phyloP scores from a whole-genome alignment of 306 rosid species.

The Sophora flavescens region DNA sequence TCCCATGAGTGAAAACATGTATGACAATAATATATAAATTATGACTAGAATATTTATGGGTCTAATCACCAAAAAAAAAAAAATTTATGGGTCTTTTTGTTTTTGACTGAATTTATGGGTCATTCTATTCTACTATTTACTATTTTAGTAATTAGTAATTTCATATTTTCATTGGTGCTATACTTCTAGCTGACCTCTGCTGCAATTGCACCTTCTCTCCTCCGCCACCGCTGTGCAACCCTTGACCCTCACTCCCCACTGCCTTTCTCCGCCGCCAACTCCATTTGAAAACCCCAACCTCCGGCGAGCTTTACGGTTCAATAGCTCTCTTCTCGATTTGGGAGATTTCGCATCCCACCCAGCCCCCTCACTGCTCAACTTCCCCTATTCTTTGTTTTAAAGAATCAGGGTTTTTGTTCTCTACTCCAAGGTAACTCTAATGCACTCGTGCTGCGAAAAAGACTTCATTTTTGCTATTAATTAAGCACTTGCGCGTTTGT shows the following conservation, averaged over 20 bases:
- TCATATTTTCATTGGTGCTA: too few species aligned
- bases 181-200: too few species aligned
- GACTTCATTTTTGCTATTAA: neutral
- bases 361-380: neutral
- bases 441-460: neutral
- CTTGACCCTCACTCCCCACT: neutral
- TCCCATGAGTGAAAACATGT: too few species aligned
- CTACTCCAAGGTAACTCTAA: neutral
- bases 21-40: too few species aligned
- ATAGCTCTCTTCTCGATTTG: neutral
- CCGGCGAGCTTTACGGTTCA: slow-evolving; percentile 8
- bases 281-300: neutral
- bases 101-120: too few species aligned
- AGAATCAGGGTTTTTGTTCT: slow-evolving; percentile 3
- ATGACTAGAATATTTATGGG: too few species aligned
- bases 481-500: neutral
- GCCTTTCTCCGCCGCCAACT: neutral
- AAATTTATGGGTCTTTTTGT: too few species aligned
- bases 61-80: too few species aligned
- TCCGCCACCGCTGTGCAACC: neutral
- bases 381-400: neutral
- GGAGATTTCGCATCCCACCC: neutral
- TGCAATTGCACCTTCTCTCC: neutral
- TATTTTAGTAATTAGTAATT: too few species aligned
- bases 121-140: too few species aligned